Evolutionary conservation across 306 rosid genomes (phyloP).

Genomic region (Senna siamea): DNA sequence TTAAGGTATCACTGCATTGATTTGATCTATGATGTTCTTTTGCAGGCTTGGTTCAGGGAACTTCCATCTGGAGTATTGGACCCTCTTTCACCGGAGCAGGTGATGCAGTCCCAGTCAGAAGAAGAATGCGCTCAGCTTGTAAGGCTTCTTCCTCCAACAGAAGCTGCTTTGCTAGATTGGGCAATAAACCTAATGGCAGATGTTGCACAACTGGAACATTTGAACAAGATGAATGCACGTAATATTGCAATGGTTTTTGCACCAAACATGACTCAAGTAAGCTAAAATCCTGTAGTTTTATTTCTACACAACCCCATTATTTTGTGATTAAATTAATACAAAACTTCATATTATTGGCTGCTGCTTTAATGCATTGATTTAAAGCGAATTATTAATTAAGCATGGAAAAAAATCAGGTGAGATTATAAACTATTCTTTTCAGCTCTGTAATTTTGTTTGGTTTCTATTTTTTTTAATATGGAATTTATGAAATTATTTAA

Average conservation of each 20-base stretch:
- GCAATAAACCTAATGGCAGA: constrained; percentile 84
- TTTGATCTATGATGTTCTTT: constrained; percentile 29
- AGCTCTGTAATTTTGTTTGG: not conserved
- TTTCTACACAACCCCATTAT: not conserved
- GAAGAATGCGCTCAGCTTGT: constrained; percentile 72
- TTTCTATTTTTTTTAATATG: not conserved
- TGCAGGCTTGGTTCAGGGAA: constrained; percentile 89
- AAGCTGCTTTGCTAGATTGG: constrained; percentile 80
- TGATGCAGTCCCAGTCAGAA: constrained; percentile 72
- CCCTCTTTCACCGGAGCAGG: constrained; percentile 79
- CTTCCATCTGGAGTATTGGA: constrained; percentile 76
- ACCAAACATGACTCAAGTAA: constrained; percentile 89
- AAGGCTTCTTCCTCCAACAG: constrained; percentile 70
- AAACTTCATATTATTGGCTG: not conserved
- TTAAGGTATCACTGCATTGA: not conserved
- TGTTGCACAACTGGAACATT: constrained; percentile 72
- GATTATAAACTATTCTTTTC: not conserved
- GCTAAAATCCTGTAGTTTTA: constrained; percentile 29
- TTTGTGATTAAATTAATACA: not conserved
- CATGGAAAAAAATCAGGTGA: not conserved
- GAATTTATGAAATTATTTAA: too few species aligned
- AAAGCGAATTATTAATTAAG: not conserved
- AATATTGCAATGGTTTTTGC: constrained; percentile 89
- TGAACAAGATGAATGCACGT: constrained; percentile 85
- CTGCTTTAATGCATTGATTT: not conserved